phyloP scores from a whole-genome alignment of 2,329 filamentous ascomycete species.

The Penicillium sp. region DNA sequence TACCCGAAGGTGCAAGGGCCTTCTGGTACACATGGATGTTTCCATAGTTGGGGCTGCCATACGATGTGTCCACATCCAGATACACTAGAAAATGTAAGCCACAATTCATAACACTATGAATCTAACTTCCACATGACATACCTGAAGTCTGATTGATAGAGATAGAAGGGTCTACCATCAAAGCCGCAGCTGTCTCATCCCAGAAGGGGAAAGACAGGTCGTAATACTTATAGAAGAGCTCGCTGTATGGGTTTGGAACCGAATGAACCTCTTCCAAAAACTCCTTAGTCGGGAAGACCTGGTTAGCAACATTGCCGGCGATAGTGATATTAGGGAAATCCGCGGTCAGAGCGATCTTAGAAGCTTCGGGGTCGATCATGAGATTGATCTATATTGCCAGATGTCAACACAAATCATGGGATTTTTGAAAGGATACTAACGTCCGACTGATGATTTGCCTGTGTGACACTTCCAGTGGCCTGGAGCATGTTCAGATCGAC shows the following conservation, averaged over 20 bases:
- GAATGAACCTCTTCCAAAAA: slow-evolving; percentile 41
- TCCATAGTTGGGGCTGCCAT: too few relatives aligned
- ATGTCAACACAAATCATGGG: too few relatives aligned
- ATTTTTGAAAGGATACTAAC: neutral
- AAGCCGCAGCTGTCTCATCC: slow-evolving; percentile 48
- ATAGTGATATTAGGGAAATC: slow-evolving; percentile 48
- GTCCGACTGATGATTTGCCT: too few relatives aligned
- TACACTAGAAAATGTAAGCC: slow-evolving; percentile 23
- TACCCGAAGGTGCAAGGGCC: too few relatives aligned
- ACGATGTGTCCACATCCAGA: too few relatives aligned
- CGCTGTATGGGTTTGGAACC: slow-evolving; percentile 38
- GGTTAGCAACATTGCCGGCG: slow-evolving; percentile 50
- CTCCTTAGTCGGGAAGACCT: slow-evolving; percentile 41
- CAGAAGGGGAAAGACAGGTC: slow-evolving; percentile 45
- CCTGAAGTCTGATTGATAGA: slow-evolving; percentile 39
- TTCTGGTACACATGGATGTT: too few relatives aligned
- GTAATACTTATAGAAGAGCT: slow-evolving; percentile 41
- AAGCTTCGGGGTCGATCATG: slow-evolving; percentile 52
- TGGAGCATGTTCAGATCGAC: slow-evolving; percentile 44
- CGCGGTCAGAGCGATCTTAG: slow-evolving; percentile 51
- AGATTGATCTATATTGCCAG: slow-evolving; percentile 43
- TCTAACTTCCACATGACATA: slow-evolving; percentile 11
- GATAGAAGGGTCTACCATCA: slow-evolving; percentile 38
- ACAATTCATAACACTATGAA: too few relatives aligned
- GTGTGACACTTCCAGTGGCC: slow-evolving; percentile 22